Conservation (phyloP, 1,284 basidiomycete genomes). For the Tilletia horrida region DNA sequence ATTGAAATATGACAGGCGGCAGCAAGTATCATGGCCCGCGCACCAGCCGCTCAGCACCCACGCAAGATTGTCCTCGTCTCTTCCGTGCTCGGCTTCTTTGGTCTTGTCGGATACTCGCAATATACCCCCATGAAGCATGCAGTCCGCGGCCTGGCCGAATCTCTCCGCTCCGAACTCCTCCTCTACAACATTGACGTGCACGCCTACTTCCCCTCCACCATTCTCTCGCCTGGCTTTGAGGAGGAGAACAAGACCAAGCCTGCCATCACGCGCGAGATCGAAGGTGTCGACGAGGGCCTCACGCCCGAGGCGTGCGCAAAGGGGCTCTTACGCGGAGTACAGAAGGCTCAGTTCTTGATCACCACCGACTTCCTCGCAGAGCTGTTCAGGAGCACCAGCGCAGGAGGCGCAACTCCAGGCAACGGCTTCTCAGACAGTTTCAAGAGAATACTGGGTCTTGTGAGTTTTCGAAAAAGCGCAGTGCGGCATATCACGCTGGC, state of each 20-base stretch:
- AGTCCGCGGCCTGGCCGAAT: slow-evolving; percentile 83
- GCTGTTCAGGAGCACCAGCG: slow-evolving; percentile 38
- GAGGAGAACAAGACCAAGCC: slow-evolving; percentile 81
- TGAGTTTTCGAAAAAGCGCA: slow-evolving; percentile 13
- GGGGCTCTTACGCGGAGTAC: slow-evolving; percentile 63
- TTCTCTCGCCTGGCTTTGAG: slow-evolving; percentile 74
- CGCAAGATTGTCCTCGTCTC: slow-evolving; percentile 75
- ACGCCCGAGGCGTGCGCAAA: slow-evolving; percentile 68
- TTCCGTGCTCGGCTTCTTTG: slow-evolving; percentile 76
- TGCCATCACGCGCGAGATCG: slow-evolving; percentile 72
- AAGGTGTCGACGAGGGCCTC: slow-evolving; percentile 67
- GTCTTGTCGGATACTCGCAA: slow-evolving; percentile 75
- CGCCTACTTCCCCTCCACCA: slow-evolving; percentile 81
- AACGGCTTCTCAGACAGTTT: slow-evolving; percentile 38
- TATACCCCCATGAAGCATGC: slow-evolving; percentile 89
- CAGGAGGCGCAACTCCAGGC: slow-evolving; percentile 41
- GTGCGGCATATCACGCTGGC: not conserved
- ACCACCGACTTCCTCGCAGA: slow-evolving; percentile 46
- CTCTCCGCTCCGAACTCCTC: slow-evolving; percentile 74
- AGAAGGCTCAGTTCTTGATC: slow-evolving; percentile 42
- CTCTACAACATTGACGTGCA: slow-evolving; percentile 78
- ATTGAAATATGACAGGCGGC: slow-evolving; percentile 64
- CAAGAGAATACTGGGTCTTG: slow-evolving; percentile 27
- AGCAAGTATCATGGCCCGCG: slow-evolving; percentile 64
- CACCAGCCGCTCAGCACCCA: not conserved